A percentile compares a stretch with the other conserved stretches of the same genome.
These are phyloP conservation scores for Albatrellus ellisii DNA, from an alignment of 768 basidiomycete species.

Conservation along the genomic window DNA sequence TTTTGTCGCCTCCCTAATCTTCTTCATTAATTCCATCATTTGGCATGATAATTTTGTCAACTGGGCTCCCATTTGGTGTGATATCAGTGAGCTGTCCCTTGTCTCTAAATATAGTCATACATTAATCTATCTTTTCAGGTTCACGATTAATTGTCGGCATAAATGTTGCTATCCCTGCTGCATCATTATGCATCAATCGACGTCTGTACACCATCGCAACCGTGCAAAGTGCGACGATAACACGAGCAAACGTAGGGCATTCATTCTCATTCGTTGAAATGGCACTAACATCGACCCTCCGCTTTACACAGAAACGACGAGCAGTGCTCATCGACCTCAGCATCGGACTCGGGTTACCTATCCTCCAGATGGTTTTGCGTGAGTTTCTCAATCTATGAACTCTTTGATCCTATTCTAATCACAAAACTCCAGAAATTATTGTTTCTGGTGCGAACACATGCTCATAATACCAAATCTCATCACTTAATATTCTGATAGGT, in stretches of 20 bases:
- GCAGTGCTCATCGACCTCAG: not conserved
- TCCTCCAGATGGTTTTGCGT: not conserved
- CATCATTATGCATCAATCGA: not conserved
- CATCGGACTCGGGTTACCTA: not conserved
- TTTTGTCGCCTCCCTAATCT: conserved; percentile 23
- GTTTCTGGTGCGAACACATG: no score
- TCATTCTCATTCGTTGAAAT: not conserved
- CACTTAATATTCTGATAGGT: conserved; percentile 40
- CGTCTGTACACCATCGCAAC: not conserved
- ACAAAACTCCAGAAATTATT: no score
- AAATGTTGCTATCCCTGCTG: not conserved
- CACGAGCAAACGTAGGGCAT: not conserved
- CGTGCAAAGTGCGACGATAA: not conserved
- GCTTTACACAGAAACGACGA: not conserved
- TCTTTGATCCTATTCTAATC: no score
- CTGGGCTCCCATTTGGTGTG: not conserved
- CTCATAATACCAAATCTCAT: no score
- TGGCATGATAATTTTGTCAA: not conserved
- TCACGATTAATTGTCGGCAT: not conserved
- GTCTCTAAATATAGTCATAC: no score
- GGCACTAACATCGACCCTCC: not conserved
- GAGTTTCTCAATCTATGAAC: not conserved
- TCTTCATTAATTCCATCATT: not conserved
- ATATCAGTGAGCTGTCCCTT: not conserved
- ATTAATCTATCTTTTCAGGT: no score